Base-by-base conservation (phyloP, 1,284 basidiomycete genomes). In the Bondarzewia mesenterica region DNA sequence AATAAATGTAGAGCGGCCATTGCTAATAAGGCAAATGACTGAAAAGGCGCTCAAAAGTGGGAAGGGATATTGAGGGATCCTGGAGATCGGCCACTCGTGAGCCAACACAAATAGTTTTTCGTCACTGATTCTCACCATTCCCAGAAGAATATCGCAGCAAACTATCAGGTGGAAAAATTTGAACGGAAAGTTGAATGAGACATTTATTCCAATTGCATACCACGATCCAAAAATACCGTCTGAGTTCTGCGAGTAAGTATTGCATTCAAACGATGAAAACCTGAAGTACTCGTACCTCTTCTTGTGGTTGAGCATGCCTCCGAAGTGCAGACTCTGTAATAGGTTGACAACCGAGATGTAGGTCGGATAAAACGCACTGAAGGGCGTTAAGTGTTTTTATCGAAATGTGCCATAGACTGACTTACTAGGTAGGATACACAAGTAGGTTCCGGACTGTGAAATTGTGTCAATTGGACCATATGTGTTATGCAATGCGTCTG, bases 361-460 rank as follows among this genome's bases (percentile, higher is more conserved):
- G 1, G 56, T 61, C 0, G 79, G 80, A 51, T 78, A 82, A 44
- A 82, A 66, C 59, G 80, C 80, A 55, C 71, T 73, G 42, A 7
- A 10, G 14, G 18, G n/a, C 26, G 18, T n/a, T 35, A 12, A 50
- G 22, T 18, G 25, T 10, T 14, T 32, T 7, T n/a, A 18, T 8
- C 15, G n/a, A 18, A 43, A 32, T 21, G 4, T 32, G 2, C 46
- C 22, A 26, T 26, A 20, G 1, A 18, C 23, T 6, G 15, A 60
- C 69, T 18, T 51, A 74, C 72, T 81, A 80, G 3, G 84, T 84
- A 0, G 83, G 84, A 60, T 82, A 81, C 1, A 85, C 69, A 8
- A 85, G 65, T 32, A 75, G 69, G 58, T 73, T 64, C 56, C 78
- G 68, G 46, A 82, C 61, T 63, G 25, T 20, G 36, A 42, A 22